phyloP scores from a whole-genome alignment of 768 basidiomycete species.

The Tulasnella sp. region DNA sequence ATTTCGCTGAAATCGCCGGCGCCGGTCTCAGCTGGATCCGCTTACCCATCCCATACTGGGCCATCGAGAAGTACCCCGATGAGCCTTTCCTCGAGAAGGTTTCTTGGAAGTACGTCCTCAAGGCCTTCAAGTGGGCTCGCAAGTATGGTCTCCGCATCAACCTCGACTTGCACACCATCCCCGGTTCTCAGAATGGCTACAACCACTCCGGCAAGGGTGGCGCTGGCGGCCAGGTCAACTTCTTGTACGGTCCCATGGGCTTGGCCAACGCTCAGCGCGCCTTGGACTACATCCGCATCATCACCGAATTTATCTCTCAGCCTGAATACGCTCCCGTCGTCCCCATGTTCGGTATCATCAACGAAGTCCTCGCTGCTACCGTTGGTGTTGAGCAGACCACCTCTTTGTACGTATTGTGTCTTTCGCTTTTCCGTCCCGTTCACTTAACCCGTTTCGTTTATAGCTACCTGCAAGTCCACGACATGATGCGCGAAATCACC shows the following conservation, averaged over 20 bases:
- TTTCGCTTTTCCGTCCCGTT: background rate
- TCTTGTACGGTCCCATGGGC: slow-evolving; percentile 90
- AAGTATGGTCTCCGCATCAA: slow-evolving; percentile 97
- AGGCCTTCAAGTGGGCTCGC: slow-evolving; percentile 91
- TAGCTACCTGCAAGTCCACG: slow-evolving; percentile 85
- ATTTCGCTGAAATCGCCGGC: slow-evolving; percentile 90
- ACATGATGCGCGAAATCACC: slow-evolving; percentile 74
- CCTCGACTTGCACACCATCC: slow-evolving; percentile 66
- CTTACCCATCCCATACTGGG: slow-evolving; percentile 91
- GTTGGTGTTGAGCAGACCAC: slow-evolving; percentile 43
- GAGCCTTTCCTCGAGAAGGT: slow-evolving; percentile 85
- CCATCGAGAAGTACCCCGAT: slow-evolving; percentile 72
- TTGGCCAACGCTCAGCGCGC: slow-evolving; percentile 90
- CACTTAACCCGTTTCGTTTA: background rate
- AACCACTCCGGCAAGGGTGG: slow-evolving; percentile 81
- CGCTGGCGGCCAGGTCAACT: slow-evolving; percentile 70
- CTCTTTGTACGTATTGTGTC: slow-evolving; percentile 41
- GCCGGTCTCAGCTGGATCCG: slow-evolving; percentile 95
- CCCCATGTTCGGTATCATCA: slow-evolving; percentile 83
- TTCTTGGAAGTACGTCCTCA: slow-evolving; percentile 89
- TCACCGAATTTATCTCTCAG: slow-evolving; percentile 79
- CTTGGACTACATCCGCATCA: slow-evolving; percentile 83
- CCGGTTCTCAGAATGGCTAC: slow-evolving; percentile 85
- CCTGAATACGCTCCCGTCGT: slow-evolving; percentile 73
- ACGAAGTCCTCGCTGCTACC: slow-evolving; percentile 63